Evolutionary conservation across 306 rosid species (phyloP), one percentile per base, ranked within the genome.

Genomic region (Prunus padus): DNA sequence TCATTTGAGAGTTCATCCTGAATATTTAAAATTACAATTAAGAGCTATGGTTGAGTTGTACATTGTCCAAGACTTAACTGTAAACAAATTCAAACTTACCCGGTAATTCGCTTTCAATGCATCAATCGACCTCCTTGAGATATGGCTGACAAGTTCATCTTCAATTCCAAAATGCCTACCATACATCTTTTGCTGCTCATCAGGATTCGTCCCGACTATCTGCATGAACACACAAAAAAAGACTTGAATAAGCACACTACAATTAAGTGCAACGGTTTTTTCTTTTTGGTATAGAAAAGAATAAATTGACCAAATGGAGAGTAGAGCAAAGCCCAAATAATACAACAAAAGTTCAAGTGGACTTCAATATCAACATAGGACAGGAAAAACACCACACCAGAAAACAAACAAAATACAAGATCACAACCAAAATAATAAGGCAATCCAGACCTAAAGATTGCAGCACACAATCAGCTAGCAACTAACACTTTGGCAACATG

Each of bases 121-220:
- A 65, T 95, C 99, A 76, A 95, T 95, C 0, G 98, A 95, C 76
- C 67, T 90, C 87, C 97, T 85, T 1, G 97, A 75, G 68, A 95
- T 92, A 78, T 82, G 97, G 86, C 97, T 92, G 59, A 95, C 98
- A 86, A 95, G 99, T 69, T 95, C 96, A 79, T 92, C 98, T 20
- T 92, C 93, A 22, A 89, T 67, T 77, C 90, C 99, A 87, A 95
- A 95, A 79, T 95, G 99, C 85, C 99, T 85, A 68, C 99, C 99
- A 51, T 20, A 88, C 98, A 95, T 90, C 71, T 92, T 92, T 61
- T 95, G 99, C 81, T 95, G 99, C 77, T 95, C 99, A 76, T 95
- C 99, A 20, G 97, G 23, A 77, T 85, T 87, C 82, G 85, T 69
- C 71, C 93, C 96, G 51, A 73, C 78, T 49, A 95, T 95, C 98